Evolutionary conservation across 2,329 filamentous ascomycete species (phyloP).

Genomic region (Fusarium robinianum): DNA sequence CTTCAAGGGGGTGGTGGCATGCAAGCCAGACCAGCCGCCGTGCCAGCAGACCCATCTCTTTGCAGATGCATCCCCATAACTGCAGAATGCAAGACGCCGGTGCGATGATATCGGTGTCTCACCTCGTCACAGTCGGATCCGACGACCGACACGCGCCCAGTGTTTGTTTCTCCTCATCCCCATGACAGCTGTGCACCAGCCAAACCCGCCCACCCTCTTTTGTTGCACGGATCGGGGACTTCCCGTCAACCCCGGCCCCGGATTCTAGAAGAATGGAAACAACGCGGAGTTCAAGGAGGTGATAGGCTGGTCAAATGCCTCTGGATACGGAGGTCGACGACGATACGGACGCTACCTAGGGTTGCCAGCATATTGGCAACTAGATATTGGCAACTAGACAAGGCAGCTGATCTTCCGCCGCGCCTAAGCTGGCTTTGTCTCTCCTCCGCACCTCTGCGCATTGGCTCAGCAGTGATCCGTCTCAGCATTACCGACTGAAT

Average conservation of each 20-base stretch:
- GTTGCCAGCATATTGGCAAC: neutral
- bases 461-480: no score
- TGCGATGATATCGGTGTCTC: conserved; percentile 27
- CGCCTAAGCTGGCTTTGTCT: no score
- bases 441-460: no score
- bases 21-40: conserved; percentile 12
- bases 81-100: conserved; percentile 18
- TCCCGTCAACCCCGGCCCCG: conserved; percentile 13
- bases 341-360: no score
- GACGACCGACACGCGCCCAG: conserved; percentile 14
- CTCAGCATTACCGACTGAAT: no score
- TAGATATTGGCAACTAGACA: no score
- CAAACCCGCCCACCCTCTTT: conserved; percentile 10
- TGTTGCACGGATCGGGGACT: conserved; percentile 19
- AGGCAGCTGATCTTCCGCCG: no score
- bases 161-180: conserved; percentile 11
- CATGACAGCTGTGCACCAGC: conserved; percentile 18
- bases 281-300: conserved; percentile 1
- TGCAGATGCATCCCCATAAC: conserved; percentile 19
- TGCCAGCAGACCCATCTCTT: conserved; percentile 9
- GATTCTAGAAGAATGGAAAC: conserved; percentile 21
- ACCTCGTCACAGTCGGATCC: conserved; percentile 14
- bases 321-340: no score
- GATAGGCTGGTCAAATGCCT: conserved; percentile 4
- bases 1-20: conserved; percentile 15